Evolutionary conservation across 2,329 filamentous ascomycete genomes (phyloP).

Genomic region (Neonectria neomacrospora): DNA sequence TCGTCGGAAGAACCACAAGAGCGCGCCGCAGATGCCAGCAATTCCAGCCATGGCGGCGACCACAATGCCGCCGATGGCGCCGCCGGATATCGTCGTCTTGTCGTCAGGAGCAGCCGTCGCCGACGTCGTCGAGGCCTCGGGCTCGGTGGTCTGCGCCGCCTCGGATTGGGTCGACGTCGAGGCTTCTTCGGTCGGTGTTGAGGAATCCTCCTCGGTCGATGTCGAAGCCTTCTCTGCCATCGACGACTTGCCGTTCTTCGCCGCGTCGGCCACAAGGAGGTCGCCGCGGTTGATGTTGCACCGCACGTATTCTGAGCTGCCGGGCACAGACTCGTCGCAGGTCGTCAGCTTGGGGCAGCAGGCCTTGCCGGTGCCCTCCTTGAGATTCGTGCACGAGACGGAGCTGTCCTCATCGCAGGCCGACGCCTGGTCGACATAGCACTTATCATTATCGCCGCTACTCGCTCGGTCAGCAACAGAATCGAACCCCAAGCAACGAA

Average conservation of each 20-base stretch:
- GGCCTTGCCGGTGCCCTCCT: conserved; percentile 18
- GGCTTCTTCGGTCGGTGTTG: conserved; percentile 1
- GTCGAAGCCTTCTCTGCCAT: conserved; percentile 6
- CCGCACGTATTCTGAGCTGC: conserved; percentile 24
- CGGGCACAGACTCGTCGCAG: conserved; percentile 24
- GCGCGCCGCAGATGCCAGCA: conserved; percentile 1
- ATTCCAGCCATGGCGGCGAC: conserved; percentile 13
- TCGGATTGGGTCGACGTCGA: background rate
- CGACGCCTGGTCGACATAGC: conserved; percentile 32
- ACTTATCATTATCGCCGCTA: conserved; percentile 26
- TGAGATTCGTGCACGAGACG: conserved; percentile 25
- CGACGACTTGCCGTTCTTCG: conserved; percentile 5
- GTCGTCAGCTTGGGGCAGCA: conserved; percentile 33
- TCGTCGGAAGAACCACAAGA: conserved; percentile 20
- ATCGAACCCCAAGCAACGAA: background rate
- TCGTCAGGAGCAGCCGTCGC: background rate
- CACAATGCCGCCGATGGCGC: conserved; percentile 23
- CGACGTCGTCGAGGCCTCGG: conserved; percentile 3
- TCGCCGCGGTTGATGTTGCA: conserved; percentile 33
- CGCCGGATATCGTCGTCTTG: conserved; percentile 6
- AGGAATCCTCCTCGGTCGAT: conserved; percentile 8
- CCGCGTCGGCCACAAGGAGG: conserved; percentile 22
- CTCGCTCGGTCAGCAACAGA: conserved; percentile 1
- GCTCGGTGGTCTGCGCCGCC: background rate
- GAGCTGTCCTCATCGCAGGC: conserved; percentile 27